Evolutionary conservation across 129 eudicot genomes (phyloP).

Genomic region (Rutidosis leptorrhynchoides): DNA sequence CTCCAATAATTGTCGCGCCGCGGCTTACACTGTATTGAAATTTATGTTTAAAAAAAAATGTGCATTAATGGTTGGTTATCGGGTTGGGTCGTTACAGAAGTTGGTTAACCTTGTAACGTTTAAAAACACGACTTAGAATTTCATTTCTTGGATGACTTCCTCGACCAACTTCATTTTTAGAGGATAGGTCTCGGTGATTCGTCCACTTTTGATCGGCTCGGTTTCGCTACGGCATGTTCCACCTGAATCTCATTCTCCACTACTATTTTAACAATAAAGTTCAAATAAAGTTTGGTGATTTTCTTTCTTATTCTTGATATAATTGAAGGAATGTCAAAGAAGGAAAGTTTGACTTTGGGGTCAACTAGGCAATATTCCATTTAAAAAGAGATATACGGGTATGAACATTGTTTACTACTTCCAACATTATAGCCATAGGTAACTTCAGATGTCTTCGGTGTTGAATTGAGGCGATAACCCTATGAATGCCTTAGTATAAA

Average conservation of each 20-base stretch:
- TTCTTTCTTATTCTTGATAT: background rate
- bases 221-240: constrained; percentile 82
- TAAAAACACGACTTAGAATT: constrained; percentile 56
- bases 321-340: background rate
- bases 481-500: too few relatives aligned
- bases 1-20: too few relatives aligned
- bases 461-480: too few relatives aligned
- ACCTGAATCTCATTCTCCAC: constrained; percentile 99
- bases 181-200: constrained; percentile 69
- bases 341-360: constrained; percentile 15
- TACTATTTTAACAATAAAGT: constrained; percentile 40
- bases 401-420: background rate
- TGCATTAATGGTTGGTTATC: too few relatives aligned
- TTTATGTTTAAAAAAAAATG: too few relatives aligned
- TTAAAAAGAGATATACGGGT: background rate
- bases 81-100: too few relatives aligned
- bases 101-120: constrained; percentile 83
- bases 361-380: background rate
- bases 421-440: too few relatives aligned
- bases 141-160: constrained; percentile 61
- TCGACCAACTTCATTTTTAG: constrained; percentile 74
- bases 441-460: too few relatives aligned
- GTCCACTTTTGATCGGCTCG: constrained; percentile 52
- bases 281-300: constrained; percentile 7
- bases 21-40: too few relatives aligned